Conservation (phyloP, 192 early-diverging fungal species). For the Mortierella hygrophila region DNA sequence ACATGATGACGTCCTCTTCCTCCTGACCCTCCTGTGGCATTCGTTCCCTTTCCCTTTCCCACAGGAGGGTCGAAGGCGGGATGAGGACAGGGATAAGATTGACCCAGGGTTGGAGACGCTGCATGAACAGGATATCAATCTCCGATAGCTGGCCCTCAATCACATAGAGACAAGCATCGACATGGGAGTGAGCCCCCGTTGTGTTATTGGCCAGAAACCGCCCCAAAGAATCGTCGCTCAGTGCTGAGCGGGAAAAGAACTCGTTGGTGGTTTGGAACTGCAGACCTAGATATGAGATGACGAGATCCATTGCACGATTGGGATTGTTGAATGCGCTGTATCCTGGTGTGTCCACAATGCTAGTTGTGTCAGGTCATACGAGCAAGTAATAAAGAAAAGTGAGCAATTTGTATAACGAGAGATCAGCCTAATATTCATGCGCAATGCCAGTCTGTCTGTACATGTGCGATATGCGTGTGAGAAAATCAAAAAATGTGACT, state of each 20-base stretch:
- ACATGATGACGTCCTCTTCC: neutral
- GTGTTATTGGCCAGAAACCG: slow-evolving; percentile 45
- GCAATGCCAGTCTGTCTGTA: too few species aligned
- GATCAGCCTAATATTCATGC: neutral
- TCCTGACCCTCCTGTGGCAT: neutral
- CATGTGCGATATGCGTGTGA: too few species aligned
- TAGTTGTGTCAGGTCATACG: neutral
- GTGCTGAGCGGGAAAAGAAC: slow-evolving; percentile 31
- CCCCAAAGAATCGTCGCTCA: slow-evolving; percentile 40
- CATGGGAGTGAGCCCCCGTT: slow-evolving; percentile 45
- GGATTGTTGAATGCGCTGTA: slow-evolving; percentile 35
- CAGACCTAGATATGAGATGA: slow-evolving; percentile 29
- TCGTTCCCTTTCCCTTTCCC: neutral
- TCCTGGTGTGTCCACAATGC: slow-evolving; percentile 43
- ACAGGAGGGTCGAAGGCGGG: neutral
- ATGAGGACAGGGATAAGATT: slow-evolving; percentile 38
- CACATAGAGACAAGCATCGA: slow-evolving; percentile 35
- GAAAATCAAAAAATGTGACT: too few species aligned
- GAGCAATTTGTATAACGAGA: neutral
- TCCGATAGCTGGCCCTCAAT: slow-evolving; percentile 32
- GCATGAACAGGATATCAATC: slow-evolving; percentile 23
- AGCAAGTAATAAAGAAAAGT: neutral
- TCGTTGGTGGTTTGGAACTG: slow-evolving; percentile 45
- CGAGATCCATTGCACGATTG: slow-evolving; percentile 29
- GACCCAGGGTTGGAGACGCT: slow-evolving; percentile 33